These are phyloP conservation scores for Sporothrix variecibatus DNA, from an alignment of 2,329 filamentous ascomycete species.

Conservation along the genomic window DNA sequence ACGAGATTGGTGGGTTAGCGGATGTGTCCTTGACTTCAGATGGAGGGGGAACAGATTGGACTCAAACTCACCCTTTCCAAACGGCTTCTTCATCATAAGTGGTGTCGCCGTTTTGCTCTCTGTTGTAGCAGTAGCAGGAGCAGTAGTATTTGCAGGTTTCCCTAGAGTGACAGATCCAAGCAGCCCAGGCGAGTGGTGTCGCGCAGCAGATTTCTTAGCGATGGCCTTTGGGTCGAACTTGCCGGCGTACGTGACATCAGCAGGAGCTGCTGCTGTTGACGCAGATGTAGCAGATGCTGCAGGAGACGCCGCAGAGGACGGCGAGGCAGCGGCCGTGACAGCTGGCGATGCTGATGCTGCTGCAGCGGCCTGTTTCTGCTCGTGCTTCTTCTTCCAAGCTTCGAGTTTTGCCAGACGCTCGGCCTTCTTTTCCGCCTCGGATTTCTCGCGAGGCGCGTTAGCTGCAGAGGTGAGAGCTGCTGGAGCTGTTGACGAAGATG, in stretches of 20 bases:
- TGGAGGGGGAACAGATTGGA: neutral
- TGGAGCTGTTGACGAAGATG: neutral
- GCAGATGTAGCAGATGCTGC: neutral
- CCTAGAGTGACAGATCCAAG: slow-evolving; percentile 49
- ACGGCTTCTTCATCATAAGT: neutral
- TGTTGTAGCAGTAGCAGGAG: neutral
- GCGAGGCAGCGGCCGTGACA: slow-evolving; percentile 49
- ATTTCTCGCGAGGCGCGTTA: slow-evolving; percentile 46
- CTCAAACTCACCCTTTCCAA: slow-evolving; percentile 26
- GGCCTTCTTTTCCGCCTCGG: slow-evolving; percentile 75
- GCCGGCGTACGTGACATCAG: slow-evolving; percentile 65
- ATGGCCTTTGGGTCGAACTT: slow-evolving; percentile 89
- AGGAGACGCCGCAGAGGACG: slow-evolving; percentile 19
- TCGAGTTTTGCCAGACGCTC: slow-evolving; percentile 80
- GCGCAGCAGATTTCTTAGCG: slow-evolving; percentile 72
- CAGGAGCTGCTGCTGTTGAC: slow-evolving; percentile 43
- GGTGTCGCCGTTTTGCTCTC: neutral
- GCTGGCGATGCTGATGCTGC: slow-evolving; percentile 47
- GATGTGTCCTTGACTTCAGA: slow-evolving; percentile 28
- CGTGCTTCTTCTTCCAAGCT: slow-evolving; percentile 90
- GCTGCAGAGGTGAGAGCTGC: neutral
- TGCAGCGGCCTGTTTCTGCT: slow-evolving; percentile 64
- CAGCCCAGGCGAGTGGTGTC: slow-evolving; percentile 56
- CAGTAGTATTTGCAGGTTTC: neutral
- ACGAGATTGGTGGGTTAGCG: slow-evolving; percentile 27